Evolutionary conservation across 768 basidiomycete species (phyloP), one percentile per base, ranked within the genome.

Genomic region (Collybiopsis confluens): DNA sequence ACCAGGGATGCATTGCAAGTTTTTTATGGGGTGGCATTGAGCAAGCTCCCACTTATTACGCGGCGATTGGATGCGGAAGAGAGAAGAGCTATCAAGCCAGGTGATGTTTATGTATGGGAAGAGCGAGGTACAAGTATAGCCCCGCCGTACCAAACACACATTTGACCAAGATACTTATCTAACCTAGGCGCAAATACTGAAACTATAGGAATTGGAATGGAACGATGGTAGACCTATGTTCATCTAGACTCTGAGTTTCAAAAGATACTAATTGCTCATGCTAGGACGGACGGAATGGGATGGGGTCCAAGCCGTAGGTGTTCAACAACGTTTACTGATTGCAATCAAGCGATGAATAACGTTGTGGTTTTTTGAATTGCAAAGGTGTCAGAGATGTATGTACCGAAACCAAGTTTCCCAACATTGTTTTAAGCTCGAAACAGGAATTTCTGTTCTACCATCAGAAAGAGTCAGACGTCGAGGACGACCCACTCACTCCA

Each of bases 71-170:
- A 92, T 64, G 86, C 86, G 41, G 88, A 91, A 64, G 90, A 92
- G 66, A 81, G 90, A 38, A 75, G 83, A 44, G 80, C 80, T 16
- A 87, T 92, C 61, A 59, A 76, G 16, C 79, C 90, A 0, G 90
- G 90, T 23, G 88, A 88, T 59, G 87, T 91, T 21, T 92, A 90
- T 60, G 87, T 92, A 56, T 92, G 90, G 90, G 90, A 92, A 65
- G 90, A 92, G 60, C 85, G 89, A 57, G 86, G n/a, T n/a, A n/a
- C n/a, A n/a, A n/a, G n/a, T n/a, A n/a, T n/a, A n/a, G n/a, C n/a
- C n/a, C n/a, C n/a, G n/a, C n/a, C n/a, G n/a, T n/a, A n/a, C n/a
- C n/a, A n/a, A n/a, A n/a, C n/a, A n/a, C n/a, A n/a, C n/a, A n/a
- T n/a, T n/a, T n/a, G n/a, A n/a, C n/a, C n/a, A n/a, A n/a, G n/a